Conservation (phyloP, 2,329 filamentous ascomycete genomes). For the Stagonosporopsis tanaceti region DNA sequence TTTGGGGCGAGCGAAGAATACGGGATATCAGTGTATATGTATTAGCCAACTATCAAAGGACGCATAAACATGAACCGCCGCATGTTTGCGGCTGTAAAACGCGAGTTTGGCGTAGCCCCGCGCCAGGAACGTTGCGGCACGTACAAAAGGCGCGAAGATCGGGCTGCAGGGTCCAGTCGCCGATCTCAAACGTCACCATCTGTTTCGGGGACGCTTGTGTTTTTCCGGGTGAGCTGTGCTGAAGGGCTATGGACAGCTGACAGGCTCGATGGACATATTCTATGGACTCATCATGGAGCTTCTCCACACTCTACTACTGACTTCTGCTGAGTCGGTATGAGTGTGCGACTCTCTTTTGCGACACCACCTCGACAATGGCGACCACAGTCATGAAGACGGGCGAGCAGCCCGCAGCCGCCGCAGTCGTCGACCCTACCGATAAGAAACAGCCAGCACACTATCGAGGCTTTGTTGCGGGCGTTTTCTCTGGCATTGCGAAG, state of each 20-base stretch:
- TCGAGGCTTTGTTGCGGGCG: constrained; percentile 96
- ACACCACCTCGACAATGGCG: constrained; percentile 41
- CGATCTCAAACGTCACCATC: constrained; percentile 42
- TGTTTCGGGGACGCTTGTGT: constrained; percentile 43
- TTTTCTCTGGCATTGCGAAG: constrained; percentile 94
- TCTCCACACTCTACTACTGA: constrained; percentile 20
- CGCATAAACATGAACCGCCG: background rate
- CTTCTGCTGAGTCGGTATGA: constrained; percentile 32
- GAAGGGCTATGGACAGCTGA: constrained; percentile 19
- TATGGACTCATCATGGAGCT: background rate
- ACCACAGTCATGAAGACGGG: constrained; percentile 44
- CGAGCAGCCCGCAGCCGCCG: constrained; percentile 36
- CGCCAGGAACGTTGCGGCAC: constrained; percentile 15
- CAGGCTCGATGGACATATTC: constrained; percentile 15
- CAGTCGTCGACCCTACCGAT: constrained; percentile 38
- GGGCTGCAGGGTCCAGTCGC: constrained; percentile 19
- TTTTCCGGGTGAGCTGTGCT: constrained; percentile 33
- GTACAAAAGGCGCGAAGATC: constrained; percentile 8
- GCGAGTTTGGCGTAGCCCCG: constrained; percentile 10
- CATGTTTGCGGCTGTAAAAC: constrained; percentile 10
- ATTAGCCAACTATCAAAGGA: constrained; percentile 5
- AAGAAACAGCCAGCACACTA: constrained; percentile 67
- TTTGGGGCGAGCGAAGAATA: background rate
- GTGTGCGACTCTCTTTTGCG: constrained; percentile 11
- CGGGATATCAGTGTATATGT: constrained; percentile 2